phyloP scores from a whole-genome alignment of 352 stramenopile genomes.

The Pythium aphanidermatum region DNA sequence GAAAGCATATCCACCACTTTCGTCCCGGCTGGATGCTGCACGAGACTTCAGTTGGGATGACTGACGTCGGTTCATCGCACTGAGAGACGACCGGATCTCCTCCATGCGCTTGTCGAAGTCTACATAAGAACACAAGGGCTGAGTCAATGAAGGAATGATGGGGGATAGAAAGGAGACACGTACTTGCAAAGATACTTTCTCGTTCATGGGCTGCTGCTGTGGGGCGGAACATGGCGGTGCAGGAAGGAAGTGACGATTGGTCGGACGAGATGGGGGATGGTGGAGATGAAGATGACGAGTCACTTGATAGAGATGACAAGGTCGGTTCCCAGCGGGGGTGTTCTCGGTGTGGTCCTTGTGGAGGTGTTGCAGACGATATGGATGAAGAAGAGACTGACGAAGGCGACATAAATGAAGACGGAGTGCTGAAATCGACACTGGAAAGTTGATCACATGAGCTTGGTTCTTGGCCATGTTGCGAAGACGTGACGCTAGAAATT shows the following conservation, averaged over 20 bases:
- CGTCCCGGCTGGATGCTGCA: neutral
- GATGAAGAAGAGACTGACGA: neutral
- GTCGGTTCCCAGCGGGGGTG: conserved; percentile 17
- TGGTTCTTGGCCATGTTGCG: no score
- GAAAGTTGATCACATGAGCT: no score
- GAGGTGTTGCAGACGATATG: neutral
- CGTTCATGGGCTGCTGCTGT: no score
- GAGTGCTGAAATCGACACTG: no score
- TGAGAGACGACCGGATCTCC: conserved; percentile 58
- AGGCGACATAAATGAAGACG: no score
- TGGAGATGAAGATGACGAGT: conserved; percentile 2
- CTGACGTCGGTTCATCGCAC: no score
- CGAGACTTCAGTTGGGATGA: no score
- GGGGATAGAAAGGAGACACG: neutral
- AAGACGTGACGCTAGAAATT: no score
- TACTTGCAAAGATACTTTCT: conserved; percentile 2
- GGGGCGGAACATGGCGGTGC: no score
- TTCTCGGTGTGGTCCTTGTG: neutral
- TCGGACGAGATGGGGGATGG: neutral
- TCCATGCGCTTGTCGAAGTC: conserved; percentile 73
- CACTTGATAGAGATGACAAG: conserved; percentile 12
- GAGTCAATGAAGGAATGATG: neutral
- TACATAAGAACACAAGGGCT: conserved; percentile 14
- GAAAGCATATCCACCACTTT: no score
- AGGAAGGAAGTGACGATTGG: neutral